These are phyloP conservation scores for Globisporangium acanthophoron DNA, from an alignment of 352 stramenopile genomes.

Conservation along the genomic window DNA sequence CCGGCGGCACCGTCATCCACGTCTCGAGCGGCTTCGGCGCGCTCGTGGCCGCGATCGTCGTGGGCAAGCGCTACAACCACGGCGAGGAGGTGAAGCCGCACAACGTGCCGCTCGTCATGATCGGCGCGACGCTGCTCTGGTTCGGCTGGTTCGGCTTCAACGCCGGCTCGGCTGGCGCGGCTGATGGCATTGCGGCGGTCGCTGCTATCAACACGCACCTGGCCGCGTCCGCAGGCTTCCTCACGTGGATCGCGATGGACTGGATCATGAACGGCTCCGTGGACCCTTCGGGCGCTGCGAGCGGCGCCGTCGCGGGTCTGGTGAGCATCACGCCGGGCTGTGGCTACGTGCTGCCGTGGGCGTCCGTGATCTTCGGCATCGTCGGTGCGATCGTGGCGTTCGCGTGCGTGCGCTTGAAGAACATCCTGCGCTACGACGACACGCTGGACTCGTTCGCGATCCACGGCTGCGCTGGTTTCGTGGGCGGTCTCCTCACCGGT, in stretches of 20 bases:
- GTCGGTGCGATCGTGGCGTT: conserved; percentile 52
- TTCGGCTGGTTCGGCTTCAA: conserved; percentile 89
- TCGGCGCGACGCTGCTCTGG: conserved; percentile 70
- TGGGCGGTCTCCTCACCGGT: conserved; percentile 57
- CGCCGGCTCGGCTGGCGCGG: conserved; percentile 50
- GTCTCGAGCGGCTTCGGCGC: conserved; percentile 74
- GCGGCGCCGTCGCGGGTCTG: conserved; percentile 56
- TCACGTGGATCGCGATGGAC: conserved; percentile 65
- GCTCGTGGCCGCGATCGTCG: conserved; percentile 60
- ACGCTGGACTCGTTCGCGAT: conserved; percentile 78
- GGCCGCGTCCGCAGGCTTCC: conserved; percentile 48
- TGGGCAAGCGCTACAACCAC: conserved; percentile 75
- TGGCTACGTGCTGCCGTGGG: conserved; percentile 67
- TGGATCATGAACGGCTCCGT: conserved; percentile 44
- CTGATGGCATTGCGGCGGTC: conserved; percentile 57
- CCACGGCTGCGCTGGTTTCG: conserved; percentile 59
- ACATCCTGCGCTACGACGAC: conserved; percentile 69
- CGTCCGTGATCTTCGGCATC: conserved; percentile 65
- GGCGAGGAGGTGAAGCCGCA: conserved; percentile 64
- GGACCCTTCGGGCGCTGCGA: conserved; percentile 57
- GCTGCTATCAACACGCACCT: conserved; percentile 76
- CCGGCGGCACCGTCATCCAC: conserved; percentile 81
- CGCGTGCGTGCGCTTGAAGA: conserved; percentile 53
- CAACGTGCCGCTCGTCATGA: conserved; percentile 85
- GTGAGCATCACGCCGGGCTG: conserved; percentile 67